Conservation (phyloP, 441 rosid genomes). For the Arabidopsis lyrata region DNA sequence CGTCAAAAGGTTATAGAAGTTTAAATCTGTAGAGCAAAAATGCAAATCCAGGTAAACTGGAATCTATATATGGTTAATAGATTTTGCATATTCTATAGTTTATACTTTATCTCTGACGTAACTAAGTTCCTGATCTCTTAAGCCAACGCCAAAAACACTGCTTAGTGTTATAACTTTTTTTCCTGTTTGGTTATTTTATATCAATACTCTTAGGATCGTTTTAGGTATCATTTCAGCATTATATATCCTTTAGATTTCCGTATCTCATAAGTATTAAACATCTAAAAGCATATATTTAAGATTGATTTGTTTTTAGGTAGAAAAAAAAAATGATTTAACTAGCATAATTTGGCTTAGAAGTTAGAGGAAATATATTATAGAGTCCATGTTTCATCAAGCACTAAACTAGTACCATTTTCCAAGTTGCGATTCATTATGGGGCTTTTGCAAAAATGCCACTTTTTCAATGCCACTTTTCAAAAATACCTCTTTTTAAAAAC, state of each 20-base stretch:
- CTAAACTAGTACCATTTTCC: not conserved
- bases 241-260: conserved; percentile 6
- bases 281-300: not conserved
- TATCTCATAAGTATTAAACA: conserved; percentile 10
- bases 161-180: not conserved
- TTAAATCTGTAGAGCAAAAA: no score
- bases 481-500: no score
- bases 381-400: conserved; percentile 5
- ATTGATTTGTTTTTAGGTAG: not conserved
- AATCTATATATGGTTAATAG: not conserved
- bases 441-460: no score
- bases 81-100: conserved; percentile 8
- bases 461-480: no score
- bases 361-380: not conserved
- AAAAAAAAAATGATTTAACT: not conserved
- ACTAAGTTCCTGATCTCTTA: not conserved
- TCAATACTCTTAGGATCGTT: conserved; percentile 4
- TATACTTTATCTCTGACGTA: conserved; percentile 9
- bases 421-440: no score
- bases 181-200: not conserved
- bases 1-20: not conserved
- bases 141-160: conserved; percentile 9
- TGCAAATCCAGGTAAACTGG: not conserved
- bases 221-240: conserved; percentile 16
- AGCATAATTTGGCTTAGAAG: not conserved